Evolutionary conservation across 2,329 filamentous ascomycete genomes (phyloP).

Genomic region (Calonectria ilicicola): DNA sequence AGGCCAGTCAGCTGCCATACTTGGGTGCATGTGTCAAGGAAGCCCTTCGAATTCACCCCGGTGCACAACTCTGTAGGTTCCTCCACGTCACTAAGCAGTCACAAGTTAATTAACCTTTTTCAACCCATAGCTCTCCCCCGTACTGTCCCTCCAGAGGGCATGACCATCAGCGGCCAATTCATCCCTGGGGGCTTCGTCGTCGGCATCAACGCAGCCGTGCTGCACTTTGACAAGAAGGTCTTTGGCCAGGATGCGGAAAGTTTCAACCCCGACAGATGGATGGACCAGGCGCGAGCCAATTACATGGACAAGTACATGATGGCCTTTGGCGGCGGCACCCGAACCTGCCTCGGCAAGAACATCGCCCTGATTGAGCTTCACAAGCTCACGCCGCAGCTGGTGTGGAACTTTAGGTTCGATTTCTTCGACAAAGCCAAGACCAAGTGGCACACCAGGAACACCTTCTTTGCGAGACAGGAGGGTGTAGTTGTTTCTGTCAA

Average conservation of each 20-base stretch:
- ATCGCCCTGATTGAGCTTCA: conserved; percentile 20
- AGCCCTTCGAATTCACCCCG: background rate
- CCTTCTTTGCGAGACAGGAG: background rate
- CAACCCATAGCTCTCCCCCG: background rate
- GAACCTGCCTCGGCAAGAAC: conserved; percentile 23
- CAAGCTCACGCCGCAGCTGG: conserved; percentile 14
- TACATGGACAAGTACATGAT: conserved; percentile 16
- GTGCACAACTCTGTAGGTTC: background rate
- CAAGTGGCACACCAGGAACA: background rate
- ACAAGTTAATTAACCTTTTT: background rate
- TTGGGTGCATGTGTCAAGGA: conserved; percentile 3
- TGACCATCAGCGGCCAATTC: conserved; percentile 4
- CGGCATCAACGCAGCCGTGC: conserved; percentile 14
- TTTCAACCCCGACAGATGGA: conserved; percentile 21
- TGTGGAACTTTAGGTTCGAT: background rate
- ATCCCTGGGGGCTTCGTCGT: conserved; percentile 9
- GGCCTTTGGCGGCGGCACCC: conserved; percentile 15
- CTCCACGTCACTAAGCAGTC: too few species aligned
- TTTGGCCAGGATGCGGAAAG: conserved; percentile 19
- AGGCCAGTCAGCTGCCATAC: background rate
- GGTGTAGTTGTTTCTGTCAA: background rate
- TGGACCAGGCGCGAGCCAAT: background rate
- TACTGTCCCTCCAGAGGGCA: background rate
- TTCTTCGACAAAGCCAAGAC: conserved; percentile 5
- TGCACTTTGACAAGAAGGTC: conserved; percentile 16